phyloP scores from a whole-genome alignment of 495 filamentous ascomycete species.

The Tuber borchii region DNA sequence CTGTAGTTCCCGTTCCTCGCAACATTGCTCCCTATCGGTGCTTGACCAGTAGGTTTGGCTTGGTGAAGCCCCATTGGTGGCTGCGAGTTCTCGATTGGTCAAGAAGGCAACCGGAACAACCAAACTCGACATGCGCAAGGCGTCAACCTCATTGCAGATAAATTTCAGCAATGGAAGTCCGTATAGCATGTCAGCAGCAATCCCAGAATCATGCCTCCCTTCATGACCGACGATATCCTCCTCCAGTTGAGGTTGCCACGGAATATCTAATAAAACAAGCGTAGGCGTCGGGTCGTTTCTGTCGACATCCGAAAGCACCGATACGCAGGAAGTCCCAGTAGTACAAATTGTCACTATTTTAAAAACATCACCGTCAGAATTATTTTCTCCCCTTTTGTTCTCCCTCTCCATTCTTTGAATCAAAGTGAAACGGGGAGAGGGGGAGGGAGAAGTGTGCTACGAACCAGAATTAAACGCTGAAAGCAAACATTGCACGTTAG shows the following conservation, averaged over 20 bases:
- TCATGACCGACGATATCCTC: constrained; percentile 43
- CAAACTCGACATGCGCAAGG: constrained; percentile 63
- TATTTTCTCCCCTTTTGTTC: background rate
- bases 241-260: constrained; percentile 49
- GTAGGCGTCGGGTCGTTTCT: constrained; percentile 61
- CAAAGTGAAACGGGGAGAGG: background rate
- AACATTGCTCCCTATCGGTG: constrained; percentile 47
- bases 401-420: background rate
- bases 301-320: constrained; percentile 60
- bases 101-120: constrained; percentile 69
- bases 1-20: constrained; percentile 36
- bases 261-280: constrained; percentile 69
- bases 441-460: constrained; percentile 30
- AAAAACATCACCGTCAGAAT: constrained; percentile 15
- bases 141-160: constrained; percentile 63
- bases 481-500: constrained; percentile 50
- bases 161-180: constrained; percentile 63
- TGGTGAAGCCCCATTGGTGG: constrained; percentile 14
- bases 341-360: constrained; percentile 64
- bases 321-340: constrained; percentile 62
- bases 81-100: constrained; percentile 21
- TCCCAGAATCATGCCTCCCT: constrained; percentile 42
- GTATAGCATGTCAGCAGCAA: constrained; percentile 52
- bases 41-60: constrained; percentile 25
- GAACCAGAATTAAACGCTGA: constrained; percentile 53